Conservation (phyloP, 2,329 filamentous ascomycete genomes). For the Aschersonia sp. region DNA sequence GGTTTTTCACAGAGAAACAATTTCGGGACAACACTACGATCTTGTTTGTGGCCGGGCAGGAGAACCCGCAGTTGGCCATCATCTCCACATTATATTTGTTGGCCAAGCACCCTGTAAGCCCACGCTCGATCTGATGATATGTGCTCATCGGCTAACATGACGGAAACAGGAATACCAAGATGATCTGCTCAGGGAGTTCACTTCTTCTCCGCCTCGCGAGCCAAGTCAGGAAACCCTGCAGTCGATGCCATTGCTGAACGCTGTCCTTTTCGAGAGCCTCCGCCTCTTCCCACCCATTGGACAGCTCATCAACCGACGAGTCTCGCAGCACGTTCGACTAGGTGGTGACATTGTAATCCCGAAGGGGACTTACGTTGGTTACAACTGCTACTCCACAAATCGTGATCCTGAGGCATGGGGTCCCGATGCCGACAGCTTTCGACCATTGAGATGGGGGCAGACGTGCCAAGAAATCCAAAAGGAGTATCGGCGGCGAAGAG, state of each 20-base stretch:
- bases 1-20: conserved; percentile 18
- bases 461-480: conserved; percentile 18
- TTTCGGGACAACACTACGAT: conserved; percentile 25
- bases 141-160: neutral
- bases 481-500: conserved; percentile 18
- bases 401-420: conserved; percentile 17
- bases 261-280: conserved; percentile 29
- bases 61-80: conserved; percentile 24
- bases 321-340: conserved; percentile 9
- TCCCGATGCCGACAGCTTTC: conserved; percentile 20
- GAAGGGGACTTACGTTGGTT: conserved; percentile 22
- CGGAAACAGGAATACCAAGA: conserved; percentile 12
- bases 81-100: conserved; percentile 21
- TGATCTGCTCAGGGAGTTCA: conserved; percentile 16
- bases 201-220: conserved; percentile 2
- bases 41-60: conserved; percentile 24
- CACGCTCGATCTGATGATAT: neutral
- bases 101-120: conserved; percentile 14
- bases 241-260: conserved; percentile 24
- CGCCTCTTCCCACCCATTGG: conserved; percentile 33
- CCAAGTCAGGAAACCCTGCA: conserved; percentile 9
- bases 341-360: conserved; percentile 18
- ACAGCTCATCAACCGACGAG: conserved; percentile 31
- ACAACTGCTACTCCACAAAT: conserved; percentile 24
- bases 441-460: conserved; percentile 22